Conservation (phyloP, 495 filamentous ascomycete genomes). For the Penicillium bovifimosum region DNA sequence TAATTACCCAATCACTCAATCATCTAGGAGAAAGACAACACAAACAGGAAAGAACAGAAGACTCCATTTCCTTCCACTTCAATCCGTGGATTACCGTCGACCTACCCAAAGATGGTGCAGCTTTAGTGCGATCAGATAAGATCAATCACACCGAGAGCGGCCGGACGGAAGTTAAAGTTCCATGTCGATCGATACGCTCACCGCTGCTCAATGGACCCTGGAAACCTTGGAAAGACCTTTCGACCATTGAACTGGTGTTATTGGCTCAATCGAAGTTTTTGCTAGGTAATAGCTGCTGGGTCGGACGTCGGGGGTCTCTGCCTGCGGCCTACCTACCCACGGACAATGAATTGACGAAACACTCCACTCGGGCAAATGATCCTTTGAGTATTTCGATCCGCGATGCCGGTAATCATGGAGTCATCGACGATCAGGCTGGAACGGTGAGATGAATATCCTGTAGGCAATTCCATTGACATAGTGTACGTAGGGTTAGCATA, state of each 20-base stretch:
- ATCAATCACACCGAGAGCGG: slow-evolving; percentile 18
- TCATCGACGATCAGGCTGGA: slow-evolving; percentile 1
- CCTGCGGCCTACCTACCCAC: slow-evolving; percentile 16
- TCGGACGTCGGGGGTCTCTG: neutral
- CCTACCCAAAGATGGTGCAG: slow-evolving; percentile 5
- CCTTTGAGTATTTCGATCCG: neutral
- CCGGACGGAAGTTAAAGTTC: slow-evolving; percentile 5
- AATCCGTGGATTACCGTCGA: slow-evolving; percentile 10
- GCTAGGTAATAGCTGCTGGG: slow-evolving; percentile 20
- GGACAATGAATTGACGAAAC: slow-evolving; percentile 16
- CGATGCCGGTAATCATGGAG: neutral
- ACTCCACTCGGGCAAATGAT: slow-evolving; percentile 3
- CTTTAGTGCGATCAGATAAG: slow-evolving; percentile 31
- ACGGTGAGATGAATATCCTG: neutral
- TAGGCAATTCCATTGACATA: no score
- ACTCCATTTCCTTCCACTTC: neutral
- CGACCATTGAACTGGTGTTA: neutral
- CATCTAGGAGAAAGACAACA: neutral
- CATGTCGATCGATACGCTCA: slow-evolving; percentile 21
- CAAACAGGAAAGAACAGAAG: neutral
- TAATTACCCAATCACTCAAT: neutral
- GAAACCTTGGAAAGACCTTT: slow-evolving; percentile 16
- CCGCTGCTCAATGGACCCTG: slow-evolving; percentile 6
- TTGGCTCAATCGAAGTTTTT: slow-evolving; percentile 20
- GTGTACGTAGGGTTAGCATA: neutral